phyloP scores from a whole-genome alignment of 1,139 yeast genomes.

The Petasospora rhodanensis region DNA sequence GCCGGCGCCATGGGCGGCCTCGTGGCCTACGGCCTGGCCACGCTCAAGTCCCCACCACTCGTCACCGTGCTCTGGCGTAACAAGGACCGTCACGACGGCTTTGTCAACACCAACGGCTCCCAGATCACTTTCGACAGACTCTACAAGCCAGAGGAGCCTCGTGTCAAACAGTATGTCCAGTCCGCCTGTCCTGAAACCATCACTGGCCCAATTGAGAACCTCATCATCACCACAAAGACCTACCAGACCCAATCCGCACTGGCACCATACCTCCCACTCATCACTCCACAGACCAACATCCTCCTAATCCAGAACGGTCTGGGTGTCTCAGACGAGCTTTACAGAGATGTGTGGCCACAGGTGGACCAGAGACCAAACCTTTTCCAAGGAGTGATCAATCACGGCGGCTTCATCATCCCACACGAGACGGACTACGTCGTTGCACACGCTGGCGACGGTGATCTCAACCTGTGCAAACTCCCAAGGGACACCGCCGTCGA shows the following conservation, averaged over 20 bases:
- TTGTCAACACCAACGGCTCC: constrained; percentile 25
- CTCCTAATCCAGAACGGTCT: constrained; percentile 82
- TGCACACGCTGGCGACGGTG: constrained; percentile 68
- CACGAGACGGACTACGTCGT: constrained; percentile 29
- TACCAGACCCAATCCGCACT: constrained; percentile 51
- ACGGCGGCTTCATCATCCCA: constrained; percentile 58
- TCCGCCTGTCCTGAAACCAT: constrained; percentile 28
- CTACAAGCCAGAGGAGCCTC: constrained; percentile 19
- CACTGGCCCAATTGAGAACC: constrained; percentile 40
- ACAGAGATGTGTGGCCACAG: constrained; percentile 54
- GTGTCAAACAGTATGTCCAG: constrained; percentile 14
- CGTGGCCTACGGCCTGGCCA: constrained; percentile 22
- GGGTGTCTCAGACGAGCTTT: constrained; percentile 63
- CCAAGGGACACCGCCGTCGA: constrained; percentile 28
- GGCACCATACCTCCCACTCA: constrained; percentile 41
- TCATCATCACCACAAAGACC: constrained; percentile 66
- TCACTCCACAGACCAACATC: constrained; percentile 51
- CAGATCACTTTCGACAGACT: constrained; percentile 28
- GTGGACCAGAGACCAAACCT: constrained; percentile 47
- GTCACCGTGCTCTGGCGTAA: constrained; percentile 23
- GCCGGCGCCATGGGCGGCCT: constrained; percentile 26
- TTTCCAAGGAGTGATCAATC: constrained; percentile 73
- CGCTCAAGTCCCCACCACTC: constrained; percentile 14
- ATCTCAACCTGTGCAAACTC: constrained; percentile 46
- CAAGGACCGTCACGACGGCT: constrained; percentile 25